A percentile compares a stretch with the other conserved stretches of the same genome.
Evolutionary conservation across 768 basidiomycete species (phyloP).

Genomic region (Phlebiopsis gigantea): DNA sequence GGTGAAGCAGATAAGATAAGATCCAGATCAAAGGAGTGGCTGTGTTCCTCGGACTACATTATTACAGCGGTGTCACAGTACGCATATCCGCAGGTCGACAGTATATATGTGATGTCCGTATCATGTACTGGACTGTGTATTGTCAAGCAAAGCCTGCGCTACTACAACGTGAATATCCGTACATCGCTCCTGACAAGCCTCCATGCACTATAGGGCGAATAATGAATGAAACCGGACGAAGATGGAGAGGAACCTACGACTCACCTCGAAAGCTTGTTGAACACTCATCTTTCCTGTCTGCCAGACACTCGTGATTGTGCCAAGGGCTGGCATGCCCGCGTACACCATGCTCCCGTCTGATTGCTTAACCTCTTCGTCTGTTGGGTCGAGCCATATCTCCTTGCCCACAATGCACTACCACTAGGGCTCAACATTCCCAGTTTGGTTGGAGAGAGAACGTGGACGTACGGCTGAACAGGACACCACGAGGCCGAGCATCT

Average conservation of each 20-base stretch:
- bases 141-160: slow-evolving; percentile 61
- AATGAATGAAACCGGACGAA: neutral
- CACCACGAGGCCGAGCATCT: slow-evolving; percentile 82
- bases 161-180: slow-evolving; percentile 72
- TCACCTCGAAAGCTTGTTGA: slow-evolving; percentile 50
- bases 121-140: slow-evolving; percentile 7
- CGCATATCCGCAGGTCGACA: neutral
- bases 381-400: slow-evolving; percentile 78
- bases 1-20: slow-evolving; percentile 1
- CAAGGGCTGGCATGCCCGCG: slow-evolving; percentile 85
- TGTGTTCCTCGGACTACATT: too few relatives aligned
- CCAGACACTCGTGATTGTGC: slow-evolving; percentile 81
- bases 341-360: slow-evolving; percentile 69
- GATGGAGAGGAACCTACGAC: slow-evolving; percentile 17
- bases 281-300: slow-evolving; percentile 66
- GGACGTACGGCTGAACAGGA: slow-evolving; percentile 72
- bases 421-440: neutral
- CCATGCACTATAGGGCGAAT: slow-evolving; percentile 51
- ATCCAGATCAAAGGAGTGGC: too few relatives aligned
- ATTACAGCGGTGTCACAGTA: too few relatives aligned
- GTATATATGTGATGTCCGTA: neutral
- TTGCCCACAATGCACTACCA: slow-evolving; percentile 50
- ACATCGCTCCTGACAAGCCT: slow-evolving; percentile 64
- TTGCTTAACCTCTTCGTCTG: slow-evolving; percentile 52
- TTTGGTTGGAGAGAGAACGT: neutral